Base-by-base conservation (phyloP, 169 alveolate species). In the Fabrea salina region DNA sequence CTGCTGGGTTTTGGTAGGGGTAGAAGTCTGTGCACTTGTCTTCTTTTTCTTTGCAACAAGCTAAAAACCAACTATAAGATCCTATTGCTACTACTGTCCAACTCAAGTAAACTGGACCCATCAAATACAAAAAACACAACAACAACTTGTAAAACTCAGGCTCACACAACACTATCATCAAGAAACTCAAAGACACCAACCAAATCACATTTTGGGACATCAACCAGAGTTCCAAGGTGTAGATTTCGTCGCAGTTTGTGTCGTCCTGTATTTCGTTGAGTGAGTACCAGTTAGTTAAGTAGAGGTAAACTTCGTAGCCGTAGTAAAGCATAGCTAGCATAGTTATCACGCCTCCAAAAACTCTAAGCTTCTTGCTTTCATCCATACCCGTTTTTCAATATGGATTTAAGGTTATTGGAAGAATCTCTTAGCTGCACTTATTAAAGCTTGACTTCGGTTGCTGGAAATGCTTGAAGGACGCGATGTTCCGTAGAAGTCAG, bases 371-470 rank as follows among this genome's bases (percentile, higher is more conserved):
- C 37, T 61, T 61, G 75, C 54, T 61, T 37, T 44, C 13, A 2
- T 61, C 75, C 75, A 61, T 61, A n/a, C 11, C 37, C 68, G 37
- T n/a, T 56, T 56, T 54, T 56, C 37, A 56, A 56, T 56, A 56
- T 56, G 68, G 68, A 56, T n/a, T 56, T 47, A 47, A 47, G 19
- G 2, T n/a, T n/a, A n/a, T n/a, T n/a, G n/a, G n/a, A n/a, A n/a
- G n/a, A n/a, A n/a, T n/a, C n/a, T n/a, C n/a, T n/a, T n/a, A n/a
- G n/a, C n/a, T n/a, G n/a, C n/a, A n/a, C n/a, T n/a, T n/a, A n/a
- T n/a, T n/a, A n/a, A n/a, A n/a, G n/a, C n/a, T n/a, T n/a, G n/a
- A n/a, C n/a, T n/a, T n/a, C n/a, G n/a, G n/a, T n/a, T n/a, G n/a
- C n/a, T n/a, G n/a, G n/a, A n/a, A n/a, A n/a, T n/a, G n/a, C n/a